Evolutionary conservation across 768 basidiomycete genomes (phyloP), one percentile per base, ranked within the genome.

Genomic region (Suillus weaverae): DNA sequence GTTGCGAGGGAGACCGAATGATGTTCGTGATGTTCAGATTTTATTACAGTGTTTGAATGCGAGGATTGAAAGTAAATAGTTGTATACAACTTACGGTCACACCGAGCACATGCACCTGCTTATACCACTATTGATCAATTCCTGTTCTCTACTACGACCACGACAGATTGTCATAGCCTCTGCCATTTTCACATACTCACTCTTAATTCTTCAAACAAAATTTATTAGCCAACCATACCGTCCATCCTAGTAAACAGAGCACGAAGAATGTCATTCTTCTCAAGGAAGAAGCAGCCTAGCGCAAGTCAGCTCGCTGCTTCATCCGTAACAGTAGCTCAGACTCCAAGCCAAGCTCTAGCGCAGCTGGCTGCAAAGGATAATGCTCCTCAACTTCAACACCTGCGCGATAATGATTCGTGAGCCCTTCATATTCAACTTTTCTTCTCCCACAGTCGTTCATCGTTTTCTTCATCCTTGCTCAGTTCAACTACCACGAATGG

Each of bases 211-310:
- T 59, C 57, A 59, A 39, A 30, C 57, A 59, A 59, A 59, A 7
- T 32, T 59, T 41, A 59, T 61, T 73, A 62, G 70, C 72, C 84
- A 83, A 78, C 85, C 86, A 89, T 89, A 84, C 83, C 87, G 86
- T 90, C 85, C 74, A 77, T 89, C 77, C 78, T 89, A 75, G 80
- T 81, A 69, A 74, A 75, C 75, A 84, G 85, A 78, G 72, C 85
- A 68, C 81, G 88, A 77, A 89, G 89, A 87, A 94, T 94, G 92
- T 92, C 91, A 84, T 94, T 93, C 91, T 94, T 94, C 86, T 89
- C 86, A 51, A 85, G 91, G 85, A 92, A 88, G 89, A 93, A 91
- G 85, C 85, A 88, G 68, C 83, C 85, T 61, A 84, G 79, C 59
- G 77, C 79, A 69, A 78, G 77, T 30, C 83, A 83, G 69, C 77